Base-by-base conservation (phyloP, 2,329 filamentous ascomycete genomes). In the Colletotrichum limetticola region DNA sequence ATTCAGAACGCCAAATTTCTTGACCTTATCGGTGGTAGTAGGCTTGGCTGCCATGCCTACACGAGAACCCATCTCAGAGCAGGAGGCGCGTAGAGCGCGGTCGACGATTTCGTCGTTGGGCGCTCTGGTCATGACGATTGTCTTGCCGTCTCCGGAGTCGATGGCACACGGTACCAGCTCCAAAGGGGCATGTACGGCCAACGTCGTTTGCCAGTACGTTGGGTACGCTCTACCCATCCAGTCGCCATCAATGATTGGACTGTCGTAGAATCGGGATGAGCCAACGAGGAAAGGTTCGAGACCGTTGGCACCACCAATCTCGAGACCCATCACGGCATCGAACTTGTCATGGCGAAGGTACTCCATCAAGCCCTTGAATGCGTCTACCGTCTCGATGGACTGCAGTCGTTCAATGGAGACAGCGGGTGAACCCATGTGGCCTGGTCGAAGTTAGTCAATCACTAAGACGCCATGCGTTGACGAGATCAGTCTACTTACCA, bases 271-370 rank as follows among this genome's bases (percentile, higher is more conserved):
- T 1, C 82, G 82, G 65, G 85, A 87, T 0, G 88, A 87, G 5
- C 89, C 89, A 5, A 91, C 80, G 4, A 90, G 84, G 80, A 92
- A 82, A 9, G 87, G 86, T 74, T 90, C 86, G 9, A 92, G 82
- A 0, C 91, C 91, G 74, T 93, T 93, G 5, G 86, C 87, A 7
- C 91, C 91, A n/a, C 91, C 91, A 66, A 93, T 91, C 12, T 89
- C 87, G 5, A 88, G 80, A 1, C 84, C 85, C 77, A 89, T 84
- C 3, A 87, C 78, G 1, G 78, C 79, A 35, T 79, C 78, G 66
- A 82, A 82, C 8, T 59, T 78, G 60, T 77, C 76, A 46, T 80
- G 78, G 42, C 66, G 59, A 32, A 79, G 71, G 55, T 82, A 79
- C 66, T 79, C 76, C 78, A 82, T 80, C 57, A 85, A 79, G 6